Evolutionary conservation across 305 asterid species (phyloP).

Genomic region (Fraxinus sp.): DNA sequence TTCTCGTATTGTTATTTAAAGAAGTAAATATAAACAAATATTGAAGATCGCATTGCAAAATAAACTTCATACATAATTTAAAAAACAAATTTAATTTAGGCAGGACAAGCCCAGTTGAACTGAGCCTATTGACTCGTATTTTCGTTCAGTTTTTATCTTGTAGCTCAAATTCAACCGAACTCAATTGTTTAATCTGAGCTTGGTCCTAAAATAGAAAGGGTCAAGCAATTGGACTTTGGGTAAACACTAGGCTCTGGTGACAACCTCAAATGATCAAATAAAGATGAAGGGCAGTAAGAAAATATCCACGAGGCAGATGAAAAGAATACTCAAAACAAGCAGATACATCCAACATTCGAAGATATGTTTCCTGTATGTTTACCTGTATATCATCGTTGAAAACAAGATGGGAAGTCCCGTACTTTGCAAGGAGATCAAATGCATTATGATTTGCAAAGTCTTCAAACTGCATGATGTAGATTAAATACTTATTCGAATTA

Average conservation of each 20-base stretch:
- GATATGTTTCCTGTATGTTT: neutral
- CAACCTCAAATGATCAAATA: neutral
- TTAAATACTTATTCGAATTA: neutral
- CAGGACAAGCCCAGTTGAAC: neutral
- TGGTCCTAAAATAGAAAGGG: neutral
- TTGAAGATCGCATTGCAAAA: neutral
- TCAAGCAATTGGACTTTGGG: neutral
- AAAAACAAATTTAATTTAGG: neutral
- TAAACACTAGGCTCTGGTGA: neutral
- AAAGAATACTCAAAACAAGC: neutral
- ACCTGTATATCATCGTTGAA: constrained; percentile 60
- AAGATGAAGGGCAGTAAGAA: neutral
- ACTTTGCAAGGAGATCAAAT: constrained; percentile 48
- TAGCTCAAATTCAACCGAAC: neutral
- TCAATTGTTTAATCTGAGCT: neutral
- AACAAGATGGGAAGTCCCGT: constrained; percentile 46
- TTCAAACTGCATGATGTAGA: constrained; percentile 39
- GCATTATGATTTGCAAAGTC: constrained; percentile 59
- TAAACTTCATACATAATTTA: neutral
- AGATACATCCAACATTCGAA: neutral
- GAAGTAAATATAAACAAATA: neutral
- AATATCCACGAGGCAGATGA: neutral
- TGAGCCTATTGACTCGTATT: neutral
- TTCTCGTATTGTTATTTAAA: neutral
- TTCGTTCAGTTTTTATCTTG: neutral